Base-by-base conservation (phyloP, 1,139 yeast genomes). In the Debaryomyces fabryi region DNA sequence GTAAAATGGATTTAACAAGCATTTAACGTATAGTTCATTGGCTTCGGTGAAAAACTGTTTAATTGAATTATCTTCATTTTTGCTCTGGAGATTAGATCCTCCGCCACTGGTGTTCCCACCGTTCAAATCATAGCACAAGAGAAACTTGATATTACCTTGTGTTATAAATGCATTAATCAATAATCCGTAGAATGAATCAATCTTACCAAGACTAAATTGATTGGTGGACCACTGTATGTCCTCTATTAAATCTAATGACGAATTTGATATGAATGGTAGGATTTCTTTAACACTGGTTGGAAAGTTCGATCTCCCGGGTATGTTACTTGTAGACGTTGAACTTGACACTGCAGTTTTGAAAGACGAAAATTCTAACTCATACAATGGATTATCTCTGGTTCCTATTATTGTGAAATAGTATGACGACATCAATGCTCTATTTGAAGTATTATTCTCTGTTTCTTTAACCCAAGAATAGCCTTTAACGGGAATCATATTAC, bases 351-450 rank as follows among this genome's bases (percentile, higher is more conserved):
- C 43, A 32, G 58, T 55, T 47, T 86, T 82, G 66, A 79, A 82
- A 0, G 96, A 83, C 2, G 95, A 88, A 52, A 93, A 86, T 62
- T 91, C 97, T 9, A 91, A 77, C 63, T 91, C 97, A 60, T 91
- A 93, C 3, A 95, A 65, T 0, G 97, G 97, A 52, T 82, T 82
- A 64, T 93, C 99, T 41, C 82, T 79, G 1, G 95, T 86, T 18
- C 98, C 98, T 39, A 93, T 81, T 45, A 93, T 86, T 13, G 96
- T 88, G 60, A 95, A 83, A 67, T 91, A 91, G 71, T 87, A 90
- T 30, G 96, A 86, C 83, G 70, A 56, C 65, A 64, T 62, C 36
- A 33, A 25, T 39, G 24, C 12, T 29, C 7, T 38, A 23, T 39
- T 5, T 8, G 23, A 25, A 39, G 4, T 39, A n/a, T 30, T 42